Conservation (phyloP, 2,329 filamentous ascomycete genomes). For the Chalaropsis thielavioides region DNA sequence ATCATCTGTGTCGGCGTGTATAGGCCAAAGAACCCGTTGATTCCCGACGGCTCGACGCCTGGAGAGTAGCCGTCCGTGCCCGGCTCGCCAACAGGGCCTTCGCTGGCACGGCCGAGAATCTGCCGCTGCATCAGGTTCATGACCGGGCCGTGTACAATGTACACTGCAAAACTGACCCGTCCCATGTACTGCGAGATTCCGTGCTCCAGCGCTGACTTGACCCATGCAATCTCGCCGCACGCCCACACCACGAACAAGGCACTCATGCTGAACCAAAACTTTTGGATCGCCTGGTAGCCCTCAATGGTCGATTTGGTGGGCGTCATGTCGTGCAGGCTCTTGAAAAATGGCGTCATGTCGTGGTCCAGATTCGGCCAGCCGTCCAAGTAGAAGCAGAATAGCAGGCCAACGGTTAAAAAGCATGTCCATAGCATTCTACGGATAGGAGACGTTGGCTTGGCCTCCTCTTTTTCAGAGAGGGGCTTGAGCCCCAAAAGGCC, state of each 20-base stretch:
- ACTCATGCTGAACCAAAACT: conserved; percentile 43
- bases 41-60: conserved; percentile 8
- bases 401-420: conserved; percentile 10
- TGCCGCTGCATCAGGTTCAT: conserved; percentile 15
- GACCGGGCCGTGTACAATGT: conserved; percentile 37
- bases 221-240: conserved; percentile 32
- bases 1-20: conserved; percentile 15
- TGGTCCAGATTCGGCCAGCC: conserved; percentile 16
- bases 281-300: conserved; percentile 31
- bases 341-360: conserved; percentile 16
- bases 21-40: conserved; percentile 16
- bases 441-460: not conserved
- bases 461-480: not conserved
- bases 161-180: conserved; percentile 45
- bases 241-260: conserved; percentile 38
- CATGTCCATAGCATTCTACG: conserved; percentile 1
- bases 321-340: conserved; percentile 37
- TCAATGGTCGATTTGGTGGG: conserved; percentile 35
- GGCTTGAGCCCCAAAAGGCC: conserved; percentile 7
- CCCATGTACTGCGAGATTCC: conserved; percentile 42
- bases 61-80: conserved; percentile 10
- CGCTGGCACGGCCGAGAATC: conserved; percentile 9
- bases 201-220: conserved; percentile 38
- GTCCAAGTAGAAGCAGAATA: conserved; percentile 25
- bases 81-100: conserved; percentile 13